Evolutionary conservation across 257 asterid genomes (phyloP).

Genomic region (Salvia miltiorrhiza): DNA sequence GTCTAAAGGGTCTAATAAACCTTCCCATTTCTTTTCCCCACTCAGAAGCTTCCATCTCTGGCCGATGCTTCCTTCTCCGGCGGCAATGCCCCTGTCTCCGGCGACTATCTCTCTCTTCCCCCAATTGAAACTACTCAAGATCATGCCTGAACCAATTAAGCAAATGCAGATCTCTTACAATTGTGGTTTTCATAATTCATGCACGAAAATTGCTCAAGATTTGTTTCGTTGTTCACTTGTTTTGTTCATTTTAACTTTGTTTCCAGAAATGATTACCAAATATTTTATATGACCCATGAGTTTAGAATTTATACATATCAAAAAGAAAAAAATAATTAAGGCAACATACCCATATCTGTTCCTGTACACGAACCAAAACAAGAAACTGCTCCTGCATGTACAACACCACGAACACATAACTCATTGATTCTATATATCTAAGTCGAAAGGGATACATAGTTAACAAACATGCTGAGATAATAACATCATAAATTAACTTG

Average conservation of each 20-base stretch:
- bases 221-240: not conserved
- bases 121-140: not conserved
- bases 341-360: slow-evolving; percentile 18
- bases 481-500: too few species aligned
- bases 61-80: not conserved
- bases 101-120: not conserved
- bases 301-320: not conserved
- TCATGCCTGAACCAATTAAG: slow-evolving; percentile 3
- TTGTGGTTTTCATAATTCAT: not conserved
- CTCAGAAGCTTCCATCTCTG: slow-evolving; percentile 63
- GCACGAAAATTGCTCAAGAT: not conserved
- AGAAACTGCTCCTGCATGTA: not conserved
- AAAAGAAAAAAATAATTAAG: not conserved
- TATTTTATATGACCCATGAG: not conserved
- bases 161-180: not conserved
- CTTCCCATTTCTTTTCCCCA: slow-evolving; percentile 61
- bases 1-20: slow-evolving; percentile 60
- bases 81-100: not conserved
- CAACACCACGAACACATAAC: not conserved
- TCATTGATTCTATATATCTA: not conserved
- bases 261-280: too few species aligned
- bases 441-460: not conserved
- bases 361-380: not conserved
- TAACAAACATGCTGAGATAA: too few species aligned
- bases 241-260: not conserved